Conservation (phyloP, 306 rosid species). For the Abrus pulchellus region DNA sequence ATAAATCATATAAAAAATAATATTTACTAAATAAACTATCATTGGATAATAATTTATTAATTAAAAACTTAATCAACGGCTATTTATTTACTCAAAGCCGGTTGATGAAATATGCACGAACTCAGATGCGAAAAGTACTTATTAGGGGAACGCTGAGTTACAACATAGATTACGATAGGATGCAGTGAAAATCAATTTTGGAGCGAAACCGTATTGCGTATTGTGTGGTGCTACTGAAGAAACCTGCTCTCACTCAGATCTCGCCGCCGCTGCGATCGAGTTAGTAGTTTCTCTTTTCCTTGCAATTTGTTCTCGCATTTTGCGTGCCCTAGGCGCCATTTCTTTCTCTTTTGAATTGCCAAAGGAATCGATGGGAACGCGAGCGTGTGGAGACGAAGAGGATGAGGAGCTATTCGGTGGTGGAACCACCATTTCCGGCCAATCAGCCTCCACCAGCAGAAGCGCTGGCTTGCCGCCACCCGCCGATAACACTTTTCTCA, state of each 20-base stretch:
- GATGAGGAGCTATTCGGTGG: slow-evolving; percentile 58
- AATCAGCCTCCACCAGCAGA: slow-evolving; percentile 86
- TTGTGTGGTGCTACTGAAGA: background rate
- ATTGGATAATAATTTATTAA: too few species aligned
- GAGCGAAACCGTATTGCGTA: slow-evolving; percentile 29
- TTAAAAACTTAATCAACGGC: too few species aligned
- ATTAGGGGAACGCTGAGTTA: too few species aligned
- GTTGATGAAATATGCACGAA: too few species aligned
- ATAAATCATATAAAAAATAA: too few species aligned
- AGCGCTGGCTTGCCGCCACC: slow-evolving; percentile 86
- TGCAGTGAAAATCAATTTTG: background rate
- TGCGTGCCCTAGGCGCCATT: slow-evolving; percentile 39
- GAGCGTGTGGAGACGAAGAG: slow-evolving; percentile 52
- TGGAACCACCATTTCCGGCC: slow-evolving; percentile 71
- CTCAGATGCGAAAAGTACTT: too few species aligned
- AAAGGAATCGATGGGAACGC: slow-evolving; percentile 66
- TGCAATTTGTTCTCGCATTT: background rate
- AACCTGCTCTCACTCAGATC: slow-evolving; percentile 23
- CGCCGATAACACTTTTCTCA: slow-evolving; percentile 67
- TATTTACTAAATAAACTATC: too few species aligned
- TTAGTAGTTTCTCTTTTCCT: background rate
- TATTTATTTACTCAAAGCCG: too few species aligned
- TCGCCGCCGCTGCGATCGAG: background rate
- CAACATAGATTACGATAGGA: background rate
- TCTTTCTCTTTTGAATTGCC: background rate